These are phyloP conservation scores for Pseudonitzschia multiseries DNA, from an alignment of 108 stramenopile genomes.

Conservation along the genomic window DNA sequence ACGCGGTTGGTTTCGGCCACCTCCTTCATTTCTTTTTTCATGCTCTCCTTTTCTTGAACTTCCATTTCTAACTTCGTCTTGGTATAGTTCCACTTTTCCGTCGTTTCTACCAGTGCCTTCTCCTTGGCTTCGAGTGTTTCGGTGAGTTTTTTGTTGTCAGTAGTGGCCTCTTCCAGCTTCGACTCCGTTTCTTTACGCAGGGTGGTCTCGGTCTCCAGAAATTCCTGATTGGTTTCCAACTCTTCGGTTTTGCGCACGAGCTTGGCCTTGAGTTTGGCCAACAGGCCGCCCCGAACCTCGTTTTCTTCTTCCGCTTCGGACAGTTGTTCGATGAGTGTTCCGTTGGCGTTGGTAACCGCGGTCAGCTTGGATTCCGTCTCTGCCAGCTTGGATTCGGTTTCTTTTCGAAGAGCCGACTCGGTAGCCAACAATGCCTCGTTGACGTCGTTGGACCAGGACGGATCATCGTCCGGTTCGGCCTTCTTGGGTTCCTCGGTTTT, in stretches of 20 bases:
- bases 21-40: not conserved
- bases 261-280: constrained; percentile 3
- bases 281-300: not conserved
- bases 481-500: no score
- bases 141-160: not conserved
- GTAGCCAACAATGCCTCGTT: no score
- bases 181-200: not conserved
- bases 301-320: not conserved
- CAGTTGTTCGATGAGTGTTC: no score
- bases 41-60: not conserved
- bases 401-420: no score
- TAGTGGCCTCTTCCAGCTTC: not conserved
- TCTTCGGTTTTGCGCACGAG: not conserved
- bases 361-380: no score
- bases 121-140: not conserved
- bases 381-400: no score
- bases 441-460: no score
- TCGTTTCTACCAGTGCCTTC: not conserved
- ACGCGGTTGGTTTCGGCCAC: not conserved
- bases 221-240: not conserved
- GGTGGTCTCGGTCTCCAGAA: not conserved
- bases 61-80: not conserved
- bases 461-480: no score
- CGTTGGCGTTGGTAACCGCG: no score
- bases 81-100: not conserved